phyloP scores from a whole-genome alignment of 2,329 filamentous ascomycete species.

The Monilinia laxa region DNA sequence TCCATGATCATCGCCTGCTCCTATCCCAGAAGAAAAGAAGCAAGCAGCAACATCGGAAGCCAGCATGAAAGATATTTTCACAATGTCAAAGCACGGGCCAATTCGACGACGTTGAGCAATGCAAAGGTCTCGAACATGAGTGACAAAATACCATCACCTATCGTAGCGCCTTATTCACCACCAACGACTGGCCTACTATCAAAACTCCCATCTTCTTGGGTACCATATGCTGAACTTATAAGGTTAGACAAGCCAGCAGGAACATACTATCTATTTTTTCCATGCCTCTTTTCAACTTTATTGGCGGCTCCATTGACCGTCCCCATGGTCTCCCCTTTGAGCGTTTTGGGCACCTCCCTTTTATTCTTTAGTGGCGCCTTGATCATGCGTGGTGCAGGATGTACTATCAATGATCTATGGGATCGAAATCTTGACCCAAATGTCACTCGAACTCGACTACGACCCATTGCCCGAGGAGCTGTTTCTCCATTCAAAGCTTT shows the following conservation, averaged over 20 bases:
- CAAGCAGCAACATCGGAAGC: not conserved
- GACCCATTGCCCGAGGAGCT: conserved; percentile 78
- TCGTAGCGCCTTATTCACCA: conserved; percentile 40
- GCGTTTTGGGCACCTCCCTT: conserved; percentile 62
- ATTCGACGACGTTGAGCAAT: conserved; percentile 1
- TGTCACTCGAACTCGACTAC: conserved; percentile 71
- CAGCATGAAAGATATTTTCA: conserved; percentile 10
- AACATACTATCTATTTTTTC: conserved; percentile 82
- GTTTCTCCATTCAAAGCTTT: conserved; percentile 70
- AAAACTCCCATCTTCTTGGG: conserved; percentile 63
- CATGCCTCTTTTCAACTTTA: conserved; percentile 80
- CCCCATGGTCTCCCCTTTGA: conserved; percentile 59
- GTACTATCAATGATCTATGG: conserved; percentile 88
- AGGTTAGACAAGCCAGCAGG: conserved; percentile 80
- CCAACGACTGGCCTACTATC: conserved; percentile 71
- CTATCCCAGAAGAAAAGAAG: not conserved
- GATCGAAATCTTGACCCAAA: conserved; percentile 83
- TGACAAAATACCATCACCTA: not conserved
- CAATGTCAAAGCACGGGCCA: not conserved
- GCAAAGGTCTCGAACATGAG: not conserved
- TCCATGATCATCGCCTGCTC: conserved; percentile 5
- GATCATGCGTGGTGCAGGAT: conserved; percentile 85
- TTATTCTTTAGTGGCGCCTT: conserved; percentile 76
- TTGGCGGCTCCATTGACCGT: conserved; percentile 69
- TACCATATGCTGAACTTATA: conserved; percentile 80